A percentile compares a stretch with the other conserved stretches of the same genome.
These are phyloP conservation scores for Botrytis byssoidea DNA, from an alignment of 2,329 filamentous ascomycete species.

Conservation along the genomic window DNA sequence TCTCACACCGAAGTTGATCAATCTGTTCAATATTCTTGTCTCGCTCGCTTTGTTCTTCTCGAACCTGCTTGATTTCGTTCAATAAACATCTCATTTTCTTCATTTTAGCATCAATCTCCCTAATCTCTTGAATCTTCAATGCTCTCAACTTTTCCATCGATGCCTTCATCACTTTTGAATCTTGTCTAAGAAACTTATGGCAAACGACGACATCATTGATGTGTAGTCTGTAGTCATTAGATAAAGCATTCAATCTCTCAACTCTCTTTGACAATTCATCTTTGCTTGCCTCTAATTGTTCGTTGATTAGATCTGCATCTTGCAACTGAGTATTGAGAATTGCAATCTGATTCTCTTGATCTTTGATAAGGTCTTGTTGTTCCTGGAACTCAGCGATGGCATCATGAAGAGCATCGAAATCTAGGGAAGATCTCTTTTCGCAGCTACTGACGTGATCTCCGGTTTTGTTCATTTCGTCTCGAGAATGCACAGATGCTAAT, in stretches of 20 bases:
- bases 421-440: background rate
- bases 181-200: constrained; percentile 27
- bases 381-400: background rate
- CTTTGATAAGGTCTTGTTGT: background rate
- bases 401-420: background rate
- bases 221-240: constrained; percentile 36
- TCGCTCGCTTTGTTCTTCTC: background rate
- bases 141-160: background rate
- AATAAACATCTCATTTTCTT: background rate
- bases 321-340: constrained; percentile 22
- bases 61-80: constrained; percentile 13
- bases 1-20: background rate
- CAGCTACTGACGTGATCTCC: constrained; percentile 1
- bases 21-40: background rate
- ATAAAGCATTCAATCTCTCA: constrained; percentile 31
- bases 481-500: background rate
- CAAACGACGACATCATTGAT: constrained; percentile 38
- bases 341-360: constrained; percentile 20
- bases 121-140: background rate
- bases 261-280: constrained; percentile 30
- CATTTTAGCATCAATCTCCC: background rate
- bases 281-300: constrained; percentile 26
- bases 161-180: constrained; percentile 15
- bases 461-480: background rate
- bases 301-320: constrained; percentile 1